Evolutionary conservation across 2,329 filamentous ascomycete species (phyloP), one percentile per base, ranked within the genome.

Genomic region (Pseudogymnoascus sp.): DNA sequence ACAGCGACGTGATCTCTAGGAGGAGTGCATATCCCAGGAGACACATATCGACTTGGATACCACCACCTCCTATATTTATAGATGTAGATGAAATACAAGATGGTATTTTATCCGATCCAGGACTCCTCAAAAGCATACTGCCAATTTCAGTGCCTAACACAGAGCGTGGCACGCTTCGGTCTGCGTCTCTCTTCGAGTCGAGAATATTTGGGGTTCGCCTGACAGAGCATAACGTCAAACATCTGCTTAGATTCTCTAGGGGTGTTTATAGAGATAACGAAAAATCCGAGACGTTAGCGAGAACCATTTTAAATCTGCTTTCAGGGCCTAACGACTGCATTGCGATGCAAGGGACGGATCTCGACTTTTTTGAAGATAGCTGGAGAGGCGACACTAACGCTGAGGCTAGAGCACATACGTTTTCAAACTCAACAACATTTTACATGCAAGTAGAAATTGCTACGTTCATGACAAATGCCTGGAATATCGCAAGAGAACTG

Each of bases 301-400:
- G 63, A 38, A 38, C 59, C 31, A 62, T 65, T 21, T 44, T 65
- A 12, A 65, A 63, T 36, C 61, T 65, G 48, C 31, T 65, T 38
- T 31, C 62, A 21, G 55, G 62, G 59, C n/a, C n/a, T n/a, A 58
- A 59, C 29, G 63, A 65, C 59, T 59, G 63, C 29, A 42, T 65
- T 35, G 38, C 63, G 38, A 62, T 65, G 41, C 61, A 59, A 5
- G 63, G 59, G 59, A 55, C 61, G 36, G 63, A 65, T 58, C 59
- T 65, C 51, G 63, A 65, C 39, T 62, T 61, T 59, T 61, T 65
- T 44, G 63, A 65, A 65, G 63, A 65, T 31, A 36, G 59, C 62
- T 63, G 63, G 61, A 63, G 33, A 29, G 62, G 63, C 15, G 41
- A 27, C 41, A 27, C 4, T 9, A 12, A 7, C 10, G 17, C 41